phyloP scores from a whole-genome alignment of 768 basidiomycete species.

The Crucibulum laeve region DNA sequence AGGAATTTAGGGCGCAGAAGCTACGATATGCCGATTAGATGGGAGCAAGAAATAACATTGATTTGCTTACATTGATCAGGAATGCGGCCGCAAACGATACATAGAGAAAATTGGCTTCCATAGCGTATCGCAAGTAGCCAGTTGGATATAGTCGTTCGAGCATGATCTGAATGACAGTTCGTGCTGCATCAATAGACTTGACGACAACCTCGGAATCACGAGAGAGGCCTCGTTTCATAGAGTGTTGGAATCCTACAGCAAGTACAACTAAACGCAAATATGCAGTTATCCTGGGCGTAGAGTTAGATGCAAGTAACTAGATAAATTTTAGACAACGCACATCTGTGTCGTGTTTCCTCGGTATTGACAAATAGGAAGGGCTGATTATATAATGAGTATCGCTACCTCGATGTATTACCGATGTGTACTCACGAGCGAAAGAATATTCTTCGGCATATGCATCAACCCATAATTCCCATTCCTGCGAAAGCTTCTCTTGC shows the following conservation, averaged over 20 bases:
- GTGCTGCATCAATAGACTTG: conserved; percentile 51
- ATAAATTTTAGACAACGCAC: conserved; percentile 18
- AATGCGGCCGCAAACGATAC: conserved; percentile 59
- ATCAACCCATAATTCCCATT: conserved; percentile 35
- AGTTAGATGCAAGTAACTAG: conserved; percentile 4
- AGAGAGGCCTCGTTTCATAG: conserved; percentile 31
- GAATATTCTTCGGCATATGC: conserved; percentile 34
- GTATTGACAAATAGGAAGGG: conserved; percentile 37
- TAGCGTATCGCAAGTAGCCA: conserved; percentile 50
- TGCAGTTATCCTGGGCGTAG: conserved; percentile 36
- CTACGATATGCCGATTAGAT: conserved; percentile 19
- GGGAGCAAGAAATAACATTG: neutral
- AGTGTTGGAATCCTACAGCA: conserved; percentile 49
- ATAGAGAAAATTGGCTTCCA: conserved; percentile 47
- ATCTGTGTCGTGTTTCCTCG: conserved; percentile 40
- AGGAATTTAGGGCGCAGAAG: conserved; percentile 47
- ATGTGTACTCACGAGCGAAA: conserved; percentile 28
- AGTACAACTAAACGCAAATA: conserved; percentile 57
- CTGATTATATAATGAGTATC: conserved; percentile 16
- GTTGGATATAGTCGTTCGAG: conserved; percentile 48
- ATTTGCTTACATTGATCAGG: conserved; percentile 47
- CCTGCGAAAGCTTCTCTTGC: conserved; percentile 29
- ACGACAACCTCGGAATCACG: conserved; percentile 38
- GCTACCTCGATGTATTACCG: neutral
- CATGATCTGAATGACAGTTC: conserved; percentile 51